A percentile compares a stretch with the other conserved stretches of the same genome.
phyloP scores from a whole-genome alignment of 495 filamentous ascomycete species.

The Tuber microsphaerosporum region DNA sequence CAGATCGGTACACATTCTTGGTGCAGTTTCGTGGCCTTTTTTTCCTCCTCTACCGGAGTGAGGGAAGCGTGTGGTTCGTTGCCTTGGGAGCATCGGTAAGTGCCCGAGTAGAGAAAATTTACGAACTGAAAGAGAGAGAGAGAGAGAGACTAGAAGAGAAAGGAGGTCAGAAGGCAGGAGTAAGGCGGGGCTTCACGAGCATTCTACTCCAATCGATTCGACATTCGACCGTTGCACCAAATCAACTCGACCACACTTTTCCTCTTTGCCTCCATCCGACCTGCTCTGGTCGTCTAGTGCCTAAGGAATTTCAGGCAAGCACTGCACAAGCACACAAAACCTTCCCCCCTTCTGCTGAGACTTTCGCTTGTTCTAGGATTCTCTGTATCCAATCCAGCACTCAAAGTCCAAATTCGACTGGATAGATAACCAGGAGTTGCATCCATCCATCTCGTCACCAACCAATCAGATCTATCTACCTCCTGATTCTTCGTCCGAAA shows the following conservation, averaged over 20 bases:
- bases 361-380: not conserved
- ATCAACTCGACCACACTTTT: not conserved
- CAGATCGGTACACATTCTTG: not conserved
- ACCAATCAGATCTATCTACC: not conserved
- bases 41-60: not conserved
- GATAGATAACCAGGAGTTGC: not conserved
- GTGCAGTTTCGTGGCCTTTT: not conserved
- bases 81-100: not conserved
- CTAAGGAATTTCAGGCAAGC: not conserved
- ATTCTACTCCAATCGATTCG: not conserved
- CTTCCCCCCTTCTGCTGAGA: not conserved
- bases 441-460: not conserved
- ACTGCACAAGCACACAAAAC: not conserved
- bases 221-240: not conserved
- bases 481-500: conserved; percentile 1
- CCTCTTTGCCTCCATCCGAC: not conserved
- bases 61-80: not conserved
- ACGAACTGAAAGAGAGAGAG: not conserved
- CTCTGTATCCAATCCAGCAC: not conserved
- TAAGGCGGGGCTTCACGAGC: not conserved
- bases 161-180: not conserved
- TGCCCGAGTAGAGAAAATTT: not conserved
- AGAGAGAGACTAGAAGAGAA: not conserved
- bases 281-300: not conserved
- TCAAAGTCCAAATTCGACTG: not conserved